phyloP scores from a whole-genome alignment of 495 filamentous ascomycete species.

The Tuber umbilicatum region DNA sequence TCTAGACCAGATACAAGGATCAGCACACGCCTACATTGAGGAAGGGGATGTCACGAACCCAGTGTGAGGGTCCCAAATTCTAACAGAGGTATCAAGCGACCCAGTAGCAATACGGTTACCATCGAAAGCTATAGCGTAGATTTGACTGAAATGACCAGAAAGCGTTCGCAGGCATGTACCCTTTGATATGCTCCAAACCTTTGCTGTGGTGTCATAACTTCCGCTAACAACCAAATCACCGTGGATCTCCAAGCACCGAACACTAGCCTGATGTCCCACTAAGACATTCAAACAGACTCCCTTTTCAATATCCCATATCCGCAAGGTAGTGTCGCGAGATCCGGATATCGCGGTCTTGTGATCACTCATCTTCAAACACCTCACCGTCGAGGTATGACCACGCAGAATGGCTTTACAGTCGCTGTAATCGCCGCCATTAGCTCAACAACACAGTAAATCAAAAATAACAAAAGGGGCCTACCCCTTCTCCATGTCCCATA shows the following conservation, averaged over 20 bases:
- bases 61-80: conserved; percentile 90
- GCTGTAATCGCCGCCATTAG: conserved; percentile 42
- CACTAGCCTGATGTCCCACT: conserved; percentile 92
- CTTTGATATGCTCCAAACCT: conserved; percentile 94
- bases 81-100: conserved; percentile 90
- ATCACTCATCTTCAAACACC: conserved; percentile 97
- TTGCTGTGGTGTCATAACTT: conserved; percentile 93
- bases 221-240: conserved; percentile 93
- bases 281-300: conserved; percentile 86
- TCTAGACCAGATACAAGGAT: conserved; percentile 42
- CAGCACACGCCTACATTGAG: neutral
- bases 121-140: conserved; percentile 97
- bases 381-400: conserved; percentile 92
- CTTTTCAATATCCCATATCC: conserved; percentile 87
- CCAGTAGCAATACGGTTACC: conserved; percentile 90
- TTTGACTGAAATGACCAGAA: conserved; percentile 95
- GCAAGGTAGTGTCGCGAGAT: conserved; percentile 85
- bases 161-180: conserved; percentile 84
- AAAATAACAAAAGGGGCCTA: conserved; percentile 49
- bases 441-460: conserved; percentile 23
- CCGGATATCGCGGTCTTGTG: conserved; percentile 88
- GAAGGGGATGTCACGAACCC: conserved; percentile 54
- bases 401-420: conserved; percentile 73
- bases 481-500: conserved; percentile 97
- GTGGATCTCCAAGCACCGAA: conserved; percentile 90